These are phyloP conservation scores for Collybia nuda DNA, from an alignment of 768 basidiomycete species.

Conservation along the genomic window DNA sequence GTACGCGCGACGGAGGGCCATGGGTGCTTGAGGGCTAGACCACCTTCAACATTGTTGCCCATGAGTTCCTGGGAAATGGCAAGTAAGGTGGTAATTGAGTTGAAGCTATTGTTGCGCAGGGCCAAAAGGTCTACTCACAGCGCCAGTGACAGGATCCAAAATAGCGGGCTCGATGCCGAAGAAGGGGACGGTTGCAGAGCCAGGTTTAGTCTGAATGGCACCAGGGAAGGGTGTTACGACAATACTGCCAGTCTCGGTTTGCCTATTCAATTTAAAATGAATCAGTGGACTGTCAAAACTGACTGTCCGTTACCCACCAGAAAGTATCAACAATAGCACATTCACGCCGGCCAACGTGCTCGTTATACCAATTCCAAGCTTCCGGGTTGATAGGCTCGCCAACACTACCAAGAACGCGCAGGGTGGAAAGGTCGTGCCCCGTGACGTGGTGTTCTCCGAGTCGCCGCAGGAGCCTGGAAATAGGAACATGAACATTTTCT, in stretches of 20 bases:
- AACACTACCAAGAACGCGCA: constrained; percentile 89
- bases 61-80: constrained; percentile 46
- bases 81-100: not conserved
- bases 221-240: constrained; percentile 95
- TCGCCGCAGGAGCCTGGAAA: constrained; percentile 59
- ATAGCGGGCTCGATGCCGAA: constrained; percentile 91
- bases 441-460: constrained; percentile 87
- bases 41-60: constrained; percentile 88
- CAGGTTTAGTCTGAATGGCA: constrained; percentile 94
- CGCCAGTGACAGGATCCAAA: constrained; percentile 80
- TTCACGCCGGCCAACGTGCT: constrained; percentile 83
- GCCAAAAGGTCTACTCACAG: constrained; percentile 32
- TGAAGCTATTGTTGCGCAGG: not conserved
- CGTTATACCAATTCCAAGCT: constrained; percentile 99
- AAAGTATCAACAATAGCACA: constrained; percentile 95
- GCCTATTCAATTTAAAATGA: constrained; percentile 43
- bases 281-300: constrained; percentile 7
- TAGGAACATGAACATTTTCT: too few species aligned
- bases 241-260: constrained; percentile 98
- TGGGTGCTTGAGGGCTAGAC: constrained; percentile 79
- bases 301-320: constrained; percentile 46
- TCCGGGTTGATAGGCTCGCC: constrained; percentile 99
- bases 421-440: constrained; percentile 72
- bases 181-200: constrained; percentile 97
- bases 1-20: constrained; percentile 97